Percentiles rank a stretch among this genome's conserved stretches.
Conservation (phyloP, 306 rosid species). For the Glycine soja region DNA sequence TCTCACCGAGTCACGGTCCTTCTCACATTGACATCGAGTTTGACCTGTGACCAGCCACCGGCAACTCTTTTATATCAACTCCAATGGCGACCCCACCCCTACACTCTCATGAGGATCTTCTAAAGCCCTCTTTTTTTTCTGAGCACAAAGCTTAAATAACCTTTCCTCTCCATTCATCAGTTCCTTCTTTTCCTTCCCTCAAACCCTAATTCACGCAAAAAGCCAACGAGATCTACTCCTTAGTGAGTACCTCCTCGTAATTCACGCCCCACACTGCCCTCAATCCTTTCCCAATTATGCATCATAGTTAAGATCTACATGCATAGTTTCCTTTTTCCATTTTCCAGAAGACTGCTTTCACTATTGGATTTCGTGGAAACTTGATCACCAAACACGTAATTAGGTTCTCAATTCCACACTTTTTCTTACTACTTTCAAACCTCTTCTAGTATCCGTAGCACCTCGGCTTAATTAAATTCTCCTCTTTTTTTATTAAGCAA, state of each 20-base stretch:
- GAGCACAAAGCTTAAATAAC: slow-evolving; percentile 36
- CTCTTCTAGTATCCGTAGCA: too few species aligned
- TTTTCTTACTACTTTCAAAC: too few species aligned
- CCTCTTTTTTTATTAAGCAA: slow-evolving; percentile 20
- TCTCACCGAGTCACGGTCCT: too few species aligned
- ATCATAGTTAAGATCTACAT: neutral
- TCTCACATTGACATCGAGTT: slow-evolving; percentile 19
- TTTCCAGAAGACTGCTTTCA: too few species aligned
- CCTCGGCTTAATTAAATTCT: too few species aligned
- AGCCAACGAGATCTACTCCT: neutral
- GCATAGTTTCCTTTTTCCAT: neutral
- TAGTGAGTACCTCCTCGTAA: slow-evolving; percentile 4
- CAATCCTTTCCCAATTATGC: neutral
- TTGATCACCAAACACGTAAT: slow-evolving; percentile 3
- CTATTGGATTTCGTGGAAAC: neutral
- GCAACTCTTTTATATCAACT: slow-evolving; percentile 18
- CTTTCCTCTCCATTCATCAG: slow-evolving; percentile 35
- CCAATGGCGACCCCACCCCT: slow-evolving; percentile 61
- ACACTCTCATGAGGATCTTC: slow-evolving; percentile 12
- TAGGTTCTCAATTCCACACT: neutral
- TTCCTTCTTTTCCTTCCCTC: neutral
- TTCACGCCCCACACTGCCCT: neutral
- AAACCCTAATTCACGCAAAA: slow-evolving; percentile 58
- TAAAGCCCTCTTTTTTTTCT: neutral
- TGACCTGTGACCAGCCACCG: slow-evolving; percentile 93